phyloP scores from a whole-genome alignment of 495 filamentous ascomycete species.

The Daldinia bambusicola region DNA sequence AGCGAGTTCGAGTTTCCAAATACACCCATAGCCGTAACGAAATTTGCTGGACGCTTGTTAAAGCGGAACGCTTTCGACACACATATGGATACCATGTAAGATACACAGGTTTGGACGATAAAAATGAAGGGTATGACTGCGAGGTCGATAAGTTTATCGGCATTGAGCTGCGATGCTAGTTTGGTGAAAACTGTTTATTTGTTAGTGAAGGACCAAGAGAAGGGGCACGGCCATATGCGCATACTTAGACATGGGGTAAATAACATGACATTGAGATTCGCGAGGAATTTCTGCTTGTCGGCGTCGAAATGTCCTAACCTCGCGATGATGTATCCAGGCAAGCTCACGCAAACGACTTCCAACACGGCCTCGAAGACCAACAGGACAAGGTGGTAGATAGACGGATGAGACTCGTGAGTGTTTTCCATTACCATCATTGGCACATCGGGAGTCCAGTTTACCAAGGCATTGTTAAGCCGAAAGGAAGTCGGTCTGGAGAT shows the following conservation, averaged over 20 bases:
- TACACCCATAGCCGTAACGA: conserved; percentile 95
- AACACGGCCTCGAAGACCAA: conserved; percentile 96
- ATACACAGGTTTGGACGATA: conserved; percentile 82
- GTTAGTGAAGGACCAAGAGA: conserved; percentile 22
- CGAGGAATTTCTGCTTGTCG: conserved; percentile 93
- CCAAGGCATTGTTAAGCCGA: conserved; percentile 62
- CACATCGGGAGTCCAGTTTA: conserved; percentile 49
- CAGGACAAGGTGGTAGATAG: conserved; percentile 78
- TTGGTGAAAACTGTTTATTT: conserved; percentile 85
- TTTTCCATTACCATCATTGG: conserved; percentile 45
- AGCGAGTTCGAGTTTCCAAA: conserved; percentile 99
- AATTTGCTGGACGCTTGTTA: conserved; percentile 85
- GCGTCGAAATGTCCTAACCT: conserved; percentile 90
- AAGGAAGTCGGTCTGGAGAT: conserved; percentile 73
- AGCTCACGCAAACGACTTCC: conserved; percentile 93
- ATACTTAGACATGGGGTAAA: conserved; percentile 97
- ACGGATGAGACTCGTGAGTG: conserved; percentile 62
- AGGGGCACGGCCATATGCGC: conserved; percentile 41
- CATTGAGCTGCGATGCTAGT: conserved; percentile 92
- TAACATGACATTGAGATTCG: conserved; percentile 91
- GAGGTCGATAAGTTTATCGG: conserved; percentile 87
- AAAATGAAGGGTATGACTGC: conserved; percentile 96
- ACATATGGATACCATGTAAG: conserved; percentile 75
- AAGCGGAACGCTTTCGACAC: conserved; percentile 82
- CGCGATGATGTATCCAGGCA: conserved; percentile 95